These are phyloP conservation scores for Coffea humblotiana DNA, from an alignment of 305 asterid genomes.

Conservation along the genomic window DNA sequence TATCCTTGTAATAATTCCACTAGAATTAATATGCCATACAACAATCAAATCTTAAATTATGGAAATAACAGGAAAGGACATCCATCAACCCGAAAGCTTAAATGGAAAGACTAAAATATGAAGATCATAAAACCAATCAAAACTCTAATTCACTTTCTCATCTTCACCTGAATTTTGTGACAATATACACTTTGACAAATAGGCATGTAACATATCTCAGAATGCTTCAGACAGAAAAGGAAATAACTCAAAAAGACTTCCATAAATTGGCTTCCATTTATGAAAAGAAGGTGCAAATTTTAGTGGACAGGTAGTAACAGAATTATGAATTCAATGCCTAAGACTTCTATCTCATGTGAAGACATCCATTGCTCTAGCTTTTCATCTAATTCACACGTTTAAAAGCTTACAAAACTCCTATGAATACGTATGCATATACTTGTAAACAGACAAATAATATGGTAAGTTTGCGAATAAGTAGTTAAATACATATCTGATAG, in stretches of 20 bases:
- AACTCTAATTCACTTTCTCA: neutral
- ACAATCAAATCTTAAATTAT: neutral
- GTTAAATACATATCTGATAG: neutral
- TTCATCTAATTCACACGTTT: neutral
- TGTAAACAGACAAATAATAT: too few species aligned
- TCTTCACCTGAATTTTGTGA: neutral
- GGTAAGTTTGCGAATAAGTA: neutral
- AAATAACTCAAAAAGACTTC: neutral
- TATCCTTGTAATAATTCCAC: neutral
- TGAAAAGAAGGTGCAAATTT: neutral
- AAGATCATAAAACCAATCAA: neutral
- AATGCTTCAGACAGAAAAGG: neutral
- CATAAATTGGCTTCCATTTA: neutral
- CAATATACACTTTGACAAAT: neutral
- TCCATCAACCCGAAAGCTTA: neutral
- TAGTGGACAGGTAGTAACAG: neutral
- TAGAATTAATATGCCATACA: neutral
- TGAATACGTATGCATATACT: neutral
- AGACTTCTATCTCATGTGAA: neutral
- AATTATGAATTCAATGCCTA: neutral
- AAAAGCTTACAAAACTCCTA: neutral
- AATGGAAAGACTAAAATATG: neutral
- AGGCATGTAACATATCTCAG: neutral
- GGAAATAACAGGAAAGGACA: too few species aligned
- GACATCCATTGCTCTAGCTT: neutral